These are phyloP conservation scores for Euclidium syriacum DNA, from an alignment of 345 rosid species.

Conservation along the genomic window DNA sequence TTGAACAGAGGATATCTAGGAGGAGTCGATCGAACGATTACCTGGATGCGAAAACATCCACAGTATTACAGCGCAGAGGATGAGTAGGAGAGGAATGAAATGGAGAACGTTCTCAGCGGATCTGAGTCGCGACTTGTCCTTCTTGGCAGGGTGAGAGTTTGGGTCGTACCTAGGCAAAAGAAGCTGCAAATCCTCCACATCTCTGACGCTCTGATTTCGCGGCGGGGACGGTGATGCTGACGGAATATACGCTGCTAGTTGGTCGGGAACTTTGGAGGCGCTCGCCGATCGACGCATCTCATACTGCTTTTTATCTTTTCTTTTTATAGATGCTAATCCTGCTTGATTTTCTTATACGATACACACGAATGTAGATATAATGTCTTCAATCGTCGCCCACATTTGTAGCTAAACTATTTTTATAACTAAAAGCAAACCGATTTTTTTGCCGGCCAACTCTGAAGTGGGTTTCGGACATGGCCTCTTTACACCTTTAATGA, in stretches of 20 bases:
- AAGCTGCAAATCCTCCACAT: conserved; percentile 24
- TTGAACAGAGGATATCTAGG: neutral
- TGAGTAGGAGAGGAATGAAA: conserved; percentile 60
- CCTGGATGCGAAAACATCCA: conserved; percentile 75
- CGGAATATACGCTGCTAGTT: conserved; percentile 25
- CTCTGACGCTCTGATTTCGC: neutral
- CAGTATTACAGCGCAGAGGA: conserved; percentile 59
- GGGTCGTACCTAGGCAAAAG: conserved; percentile 67
- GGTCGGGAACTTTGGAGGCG: conserved; percentile 42
- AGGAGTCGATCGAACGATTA: neutral
- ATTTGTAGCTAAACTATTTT: no score
- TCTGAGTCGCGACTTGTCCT: conserved; percentile 54
- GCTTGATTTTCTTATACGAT: no score
- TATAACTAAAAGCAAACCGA: no score
- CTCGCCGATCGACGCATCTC: conserved; percentile 74
- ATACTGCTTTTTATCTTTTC: no score
- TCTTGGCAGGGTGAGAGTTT: conserved; percentile 53
- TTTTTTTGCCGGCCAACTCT: no score
- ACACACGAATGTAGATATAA: no score
- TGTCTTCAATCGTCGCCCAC: no score
- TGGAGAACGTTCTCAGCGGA: conserved; percentile 82
- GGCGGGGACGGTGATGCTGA: conserved; percentile 32
- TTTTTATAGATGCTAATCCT: no score
- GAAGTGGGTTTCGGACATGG: no score
- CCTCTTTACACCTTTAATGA: no score